Base-by-base conservation (phyloP, 2,329 filamentous ascomycete genomes). In the Epicoccum nigrum region DNA sequence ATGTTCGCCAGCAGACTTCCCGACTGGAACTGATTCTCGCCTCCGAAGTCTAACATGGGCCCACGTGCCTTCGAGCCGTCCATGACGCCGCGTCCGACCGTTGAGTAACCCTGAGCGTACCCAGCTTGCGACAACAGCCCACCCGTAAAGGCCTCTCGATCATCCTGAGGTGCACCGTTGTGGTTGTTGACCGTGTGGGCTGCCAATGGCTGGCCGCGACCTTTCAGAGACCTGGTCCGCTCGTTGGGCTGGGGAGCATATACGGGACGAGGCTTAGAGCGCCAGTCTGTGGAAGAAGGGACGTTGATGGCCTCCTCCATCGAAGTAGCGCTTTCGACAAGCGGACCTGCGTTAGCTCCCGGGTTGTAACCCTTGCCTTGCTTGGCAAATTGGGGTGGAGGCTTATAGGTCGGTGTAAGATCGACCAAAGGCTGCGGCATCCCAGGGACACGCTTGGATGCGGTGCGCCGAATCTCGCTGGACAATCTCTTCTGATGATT, bases 361-460 rank as follows among this genome's bases (percentile, higher is more conserved):
- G 70, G 70, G 3, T 62, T 55, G 63, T 69, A 76, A 4, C 83
- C 84, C 52, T 80, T 80, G 13, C 80, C 77, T 40, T 82, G 81
- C 38, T 76, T 77, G 45, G 76, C 72, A 64, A 81, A 80, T 68
- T 86, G 79, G 15, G 86, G 86, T 6, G 86, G 80, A 55, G 88
- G 86, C 41, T 81, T 78, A 64, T 86, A 88, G 40, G 79, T 77
- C 0, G 85, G 84, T 0, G 85, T 86, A 32, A 91, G 78, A 63
- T 89, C 88, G 23, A 92, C 74, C 5, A 92, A 78, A 1, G 88
- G 87, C 55, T 84, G 85, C 2, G 79, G 78, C 61, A 71, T 75
- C 7, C 59, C 62, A 25, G 62, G 63, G 19, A 71, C 67, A 6
- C 71, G 69, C 39, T 65, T 72, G 2, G 81, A 82, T n/a, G 69